Base-by-base conservation (phyloP, 257 asterid genomes). In the Solanum corneliomulleri region DNA sequence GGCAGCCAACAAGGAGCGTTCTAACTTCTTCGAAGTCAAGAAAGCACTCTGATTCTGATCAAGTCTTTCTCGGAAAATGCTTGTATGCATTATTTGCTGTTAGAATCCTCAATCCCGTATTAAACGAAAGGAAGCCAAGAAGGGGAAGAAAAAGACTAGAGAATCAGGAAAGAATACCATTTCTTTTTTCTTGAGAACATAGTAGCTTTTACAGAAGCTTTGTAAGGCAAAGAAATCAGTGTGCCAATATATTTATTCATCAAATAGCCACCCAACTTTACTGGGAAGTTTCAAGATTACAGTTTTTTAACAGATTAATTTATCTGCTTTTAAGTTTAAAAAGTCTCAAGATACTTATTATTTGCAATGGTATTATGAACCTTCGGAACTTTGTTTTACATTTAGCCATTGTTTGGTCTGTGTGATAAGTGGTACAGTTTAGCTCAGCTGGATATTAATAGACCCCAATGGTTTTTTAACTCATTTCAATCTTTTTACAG, bases 21-120 rank as follows among this genome's bases (percentile, higher is more conserved):
- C 98, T 8, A 86, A 91, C 86, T 96, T 93, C 91, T 95, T 97
- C 70, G 90, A 95, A 90, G 95, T 95, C 84, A 96, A 95, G 88
- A 97, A 93, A 89, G 99, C 98, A 33, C 96, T 97, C 74, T 97
- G 88, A 88, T 89, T 9, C 64, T 29, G 69, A 81, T 49, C 31
- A 81, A 47, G 44, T 29, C 29, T 29, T 12, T 31, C 45, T 6
- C 9, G 8, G 16, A 31, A 52, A 81, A 81, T 49, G 45, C 45
- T 31, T 81, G 45, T 81, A 81, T 49, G 35, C 21, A 5, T 49
- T 2, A 2, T 81, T 52, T 81, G 45, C 52, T 81, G 23, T 25
- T 81, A 31, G 31, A 47, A 31, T 49, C 85, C 35, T 81, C 45
- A 31, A 49, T 49, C 1, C 45, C 11, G 31, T 69, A n/a, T 6